Conservation (phyloP, 352 stramenopile genomes). For the Plasmopara muralis region DNA sequence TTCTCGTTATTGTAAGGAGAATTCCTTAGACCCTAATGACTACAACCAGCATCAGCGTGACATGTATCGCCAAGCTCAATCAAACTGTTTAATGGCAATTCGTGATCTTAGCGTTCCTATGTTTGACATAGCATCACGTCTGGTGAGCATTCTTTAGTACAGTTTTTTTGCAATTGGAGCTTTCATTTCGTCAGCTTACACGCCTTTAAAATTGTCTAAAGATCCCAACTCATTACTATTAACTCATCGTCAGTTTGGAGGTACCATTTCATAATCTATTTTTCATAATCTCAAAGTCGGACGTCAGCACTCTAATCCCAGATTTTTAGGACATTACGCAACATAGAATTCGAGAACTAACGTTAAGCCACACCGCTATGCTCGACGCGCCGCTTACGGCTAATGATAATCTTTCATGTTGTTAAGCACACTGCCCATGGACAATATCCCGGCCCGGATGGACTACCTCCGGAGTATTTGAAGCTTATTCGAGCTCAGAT, state of each 20-base stretch:
- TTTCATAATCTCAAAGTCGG: slow-evolving; percentile 1
- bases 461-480: background rate
- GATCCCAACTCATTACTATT: background rate
- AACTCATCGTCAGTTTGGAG: slow-evolving; percentile 2
- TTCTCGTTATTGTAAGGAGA: background rate
- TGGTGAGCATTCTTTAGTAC: background rate
- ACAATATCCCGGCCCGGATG: background rate
- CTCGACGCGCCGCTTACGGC: background rate
- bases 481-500: background rate
- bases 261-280: slow-evolving; percentile 1
- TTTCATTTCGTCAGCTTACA: slow-evolving; percentile 6
- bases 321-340: background rate
- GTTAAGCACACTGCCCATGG: background rate
- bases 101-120: slow-evolving; percentile 1
- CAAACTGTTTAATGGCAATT: background rate
- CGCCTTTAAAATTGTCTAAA: background rate
- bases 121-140: slow-evolving; percentile 7
- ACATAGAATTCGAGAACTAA: background rate
- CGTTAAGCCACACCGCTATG: background rate
- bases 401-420: background rate
- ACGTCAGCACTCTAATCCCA: background rate
- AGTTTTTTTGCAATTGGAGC: background rate
- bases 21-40: background rate
- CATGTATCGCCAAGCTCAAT: background rate
- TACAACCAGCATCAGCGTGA: background rate